Evolutionary conservation across 345 rosid species (phyloP).

Genomic region (Chamaenerion angustifolium): DNA sequence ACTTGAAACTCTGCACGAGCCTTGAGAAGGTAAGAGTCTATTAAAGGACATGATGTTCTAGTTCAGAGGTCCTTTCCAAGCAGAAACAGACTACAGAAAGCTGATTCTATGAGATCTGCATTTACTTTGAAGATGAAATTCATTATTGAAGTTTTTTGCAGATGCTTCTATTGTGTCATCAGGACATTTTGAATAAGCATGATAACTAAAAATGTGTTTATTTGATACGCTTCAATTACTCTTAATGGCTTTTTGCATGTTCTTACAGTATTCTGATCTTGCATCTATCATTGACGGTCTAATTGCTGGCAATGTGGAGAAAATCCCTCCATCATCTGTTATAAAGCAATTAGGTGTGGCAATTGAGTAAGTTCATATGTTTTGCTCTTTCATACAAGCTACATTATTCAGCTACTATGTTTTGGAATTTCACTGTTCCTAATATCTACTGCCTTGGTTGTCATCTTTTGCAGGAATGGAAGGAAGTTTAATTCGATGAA

Average conservation of each 20-base stretch:
- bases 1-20: too few relatives aligned
- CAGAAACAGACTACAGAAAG: too few relatives aligned
- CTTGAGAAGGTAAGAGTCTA: too few relatives aligned
- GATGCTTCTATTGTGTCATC: too few relatives aligned
- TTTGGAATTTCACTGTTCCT: background rate
- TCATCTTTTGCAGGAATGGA: slow-evolving; percentile 39
- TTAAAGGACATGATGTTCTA: too few relatives aligned
- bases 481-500: slow-evolving; percentile 59
- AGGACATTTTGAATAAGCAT: too few relatives aligned
- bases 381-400: background rate
- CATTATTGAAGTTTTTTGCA: too few relatives aligned
- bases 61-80: too few relatives aligned
- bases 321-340: slow-evolving; percentile 56
- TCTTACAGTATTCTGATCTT: slow-evolving; percentile 43
- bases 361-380: slow-evolving; percentile 50
- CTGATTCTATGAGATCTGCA: too few relatives aligned
- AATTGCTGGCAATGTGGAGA: slow-evolving; percentile 34
- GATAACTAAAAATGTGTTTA: too few relatives aligned
- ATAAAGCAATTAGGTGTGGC: slow-evolving; percentile 74
- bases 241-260: background rate
- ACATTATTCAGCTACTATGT: background rate
- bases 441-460: background rate
- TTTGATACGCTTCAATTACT: too few relatives aligned
- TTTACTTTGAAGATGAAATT: too few relatives aligned
- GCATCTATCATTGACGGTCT: slow-evolving; percentile 38